Percentiles rank a stretch among this genome's conserved stretches.
Conservation (phyloP, 2,329 filamentous ascomycete species). For the Exophiala bonariae region DNA sequence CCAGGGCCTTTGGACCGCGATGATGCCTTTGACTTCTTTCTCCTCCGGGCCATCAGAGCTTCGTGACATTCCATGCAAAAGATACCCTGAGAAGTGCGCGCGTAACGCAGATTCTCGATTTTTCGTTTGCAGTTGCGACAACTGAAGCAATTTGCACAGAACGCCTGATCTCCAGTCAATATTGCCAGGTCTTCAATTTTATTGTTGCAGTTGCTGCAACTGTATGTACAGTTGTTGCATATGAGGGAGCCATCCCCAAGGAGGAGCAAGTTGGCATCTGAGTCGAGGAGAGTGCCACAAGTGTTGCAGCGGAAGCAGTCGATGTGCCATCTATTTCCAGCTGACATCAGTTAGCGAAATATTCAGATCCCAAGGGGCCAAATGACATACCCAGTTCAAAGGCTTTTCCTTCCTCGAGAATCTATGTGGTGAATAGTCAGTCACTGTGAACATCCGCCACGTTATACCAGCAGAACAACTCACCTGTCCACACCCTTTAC, state of each 20-base stretch:
- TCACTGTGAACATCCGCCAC: constrained; percentile 26
- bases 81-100: constrained; percentile 94
- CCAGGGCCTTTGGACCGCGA: constrained; percentile 31
- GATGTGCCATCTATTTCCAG: constrained; percentile 96
- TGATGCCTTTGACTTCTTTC: constrained; percentile 61
- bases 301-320: constrained; percentile 98
- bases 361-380: constrained; percentile 11
- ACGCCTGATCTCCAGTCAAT: constrained; percentile 94
- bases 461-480: constrained; percentile 30
- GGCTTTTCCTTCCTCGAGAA: constrained; percentile 96
- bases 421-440: constrained; percentile 54
- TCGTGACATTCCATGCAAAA: constrained; percentile 99
- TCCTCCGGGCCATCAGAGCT: constrained; percentile 86
- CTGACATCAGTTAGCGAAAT: constrained; percentile 51
- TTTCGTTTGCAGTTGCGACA: constrained; percentile 98
- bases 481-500: constrained; percentile 92
- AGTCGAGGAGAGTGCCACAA: constrained; percentile 92
- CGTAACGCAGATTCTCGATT: constrained; percentile 97
- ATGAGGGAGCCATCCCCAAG: constrained; percentile 97
- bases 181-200: constrained; percentile 99
- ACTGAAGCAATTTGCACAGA: constrained; percentile 94
- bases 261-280: constrained; percentile 93
- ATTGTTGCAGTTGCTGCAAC: constrained; percentile 92
- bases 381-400: constrained; percentile 78
- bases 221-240: constrained; percentile 99